Conservation (phyloP, 768 basidiomycete species). For the Boletales sp. region DNA sequence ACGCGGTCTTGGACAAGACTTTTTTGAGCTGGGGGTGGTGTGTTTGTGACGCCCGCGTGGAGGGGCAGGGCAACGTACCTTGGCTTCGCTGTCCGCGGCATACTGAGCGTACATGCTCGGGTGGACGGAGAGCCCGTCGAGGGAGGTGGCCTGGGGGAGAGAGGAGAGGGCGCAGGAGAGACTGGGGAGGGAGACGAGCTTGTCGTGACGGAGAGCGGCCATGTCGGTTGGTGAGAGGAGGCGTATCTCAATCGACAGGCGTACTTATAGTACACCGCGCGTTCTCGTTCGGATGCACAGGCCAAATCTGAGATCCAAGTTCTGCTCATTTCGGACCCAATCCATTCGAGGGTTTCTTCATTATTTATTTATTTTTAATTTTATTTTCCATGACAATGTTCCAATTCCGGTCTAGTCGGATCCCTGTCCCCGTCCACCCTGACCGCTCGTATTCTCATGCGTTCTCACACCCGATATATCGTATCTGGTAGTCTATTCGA, state of each 20-base stretch:
- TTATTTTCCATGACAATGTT: too few species aligned
- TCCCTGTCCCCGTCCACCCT: too few species aligned
- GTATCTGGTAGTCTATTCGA: slow-evolving; percentile 38
- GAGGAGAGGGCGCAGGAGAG: slow-evolving; percentile 65
- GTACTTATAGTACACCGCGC: slow-evolving; percentile 15
- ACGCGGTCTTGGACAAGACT: slow-evolving; percentile 52
- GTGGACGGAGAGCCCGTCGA: slow-evolving; percentile 64
- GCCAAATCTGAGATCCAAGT: slow-evolving; percentile 18
- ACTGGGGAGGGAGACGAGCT: slow-evolving; percentile 70
- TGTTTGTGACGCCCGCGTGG: too few species aligned
- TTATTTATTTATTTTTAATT: too few species aligned
- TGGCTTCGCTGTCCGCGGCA: slow-evolving; percentile 71
- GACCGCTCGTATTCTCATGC: neutral
- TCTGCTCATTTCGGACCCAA: slow-evolving; percentile 11
- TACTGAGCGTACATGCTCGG: slow-evolving; percentile 66
- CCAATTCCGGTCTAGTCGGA: too few species aligned
- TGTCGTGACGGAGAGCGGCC: slow-evolving; percentile 37
- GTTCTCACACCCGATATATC: neutral
- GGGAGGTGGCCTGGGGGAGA: slow-evolving; percentile 68
- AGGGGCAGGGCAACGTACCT: slow-evolving; percentile 51
- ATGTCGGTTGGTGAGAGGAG: slow-evolving; percentile 23
- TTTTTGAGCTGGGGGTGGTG: slow-evolving; percentile 49
- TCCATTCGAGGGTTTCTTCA: slow-evolving; percentile 14
- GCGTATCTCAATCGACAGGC: neutral
- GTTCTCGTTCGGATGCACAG: slow-evolving; percentile 27